These are phyloP conservation scores for Blastobotrys mokoenaii DNA, from an alignment of 805 yeast species.

Conservation along the genomic window DNA sequence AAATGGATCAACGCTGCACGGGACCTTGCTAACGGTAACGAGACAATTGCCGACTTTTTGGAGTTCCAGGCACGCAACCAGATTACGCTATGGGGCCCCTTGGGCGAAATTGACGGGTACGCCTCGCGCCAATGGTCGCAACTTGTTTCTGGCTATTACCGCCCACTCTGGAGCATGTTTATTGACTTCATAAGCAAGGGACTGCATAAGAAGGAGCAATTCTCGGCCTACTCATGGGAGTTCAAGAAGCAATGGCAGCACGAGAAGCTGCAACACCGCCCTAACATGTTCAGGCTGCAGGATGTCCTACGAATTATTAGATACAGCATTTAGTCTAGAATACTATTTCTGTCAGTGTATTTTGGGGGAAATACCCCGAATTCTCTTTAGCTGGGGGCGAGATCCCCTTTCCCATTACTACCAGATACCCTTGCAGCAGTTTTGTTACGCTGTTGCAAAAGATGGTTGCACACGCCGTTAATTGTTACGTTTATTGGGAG, in stretches of 20 bases:
- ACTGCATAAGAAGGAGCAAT: not conserved
- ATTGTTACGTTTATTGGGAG: no score
- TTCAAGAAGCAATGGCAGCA: slow-evolving; percentile 1
- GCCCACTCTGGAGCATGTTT: slow-evolving; percentile 8
- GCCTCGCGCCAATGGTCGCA: slow-evolving; percentile 15
- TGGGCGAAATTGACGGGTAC: slow-evolving; percentile 8
- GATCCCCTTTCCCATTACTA: no score
- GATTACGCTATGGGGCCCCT: slow-evolving; percentile 13
- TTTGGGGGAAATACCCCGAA: no score
- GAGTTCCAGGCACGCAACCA: slow-evolving; percentile 15
- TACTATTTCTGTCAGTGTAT: no score
- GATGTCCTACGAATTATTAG: no score
- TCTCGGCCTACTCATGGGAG: not conserved
- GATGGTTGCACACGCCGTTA: no score
- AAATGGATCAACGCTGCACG: slow-evolving; percentile 10
- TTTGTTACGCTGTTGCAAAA: no score
- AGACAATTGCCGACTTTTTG: slow-evolving; percentile 4
- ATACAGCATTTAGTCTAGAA: no score
- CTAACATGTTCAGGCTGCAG: not conserved
- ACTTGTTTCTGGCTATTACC: slow-evolving; percentile 9
- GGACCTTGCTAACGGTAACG: not conserved
- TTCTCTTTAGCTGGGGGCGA: no score
- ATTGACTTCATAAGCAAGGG: slow-evolving; percentile 1
- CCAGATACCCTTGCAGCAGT: no score
- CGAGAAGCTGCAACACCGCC: not conserved